Evolutionary conservation across 2,329 filamentous ascomycete genomes (phyloP).

Genomic region (Plectosphaerella cucumerina): DNA sequence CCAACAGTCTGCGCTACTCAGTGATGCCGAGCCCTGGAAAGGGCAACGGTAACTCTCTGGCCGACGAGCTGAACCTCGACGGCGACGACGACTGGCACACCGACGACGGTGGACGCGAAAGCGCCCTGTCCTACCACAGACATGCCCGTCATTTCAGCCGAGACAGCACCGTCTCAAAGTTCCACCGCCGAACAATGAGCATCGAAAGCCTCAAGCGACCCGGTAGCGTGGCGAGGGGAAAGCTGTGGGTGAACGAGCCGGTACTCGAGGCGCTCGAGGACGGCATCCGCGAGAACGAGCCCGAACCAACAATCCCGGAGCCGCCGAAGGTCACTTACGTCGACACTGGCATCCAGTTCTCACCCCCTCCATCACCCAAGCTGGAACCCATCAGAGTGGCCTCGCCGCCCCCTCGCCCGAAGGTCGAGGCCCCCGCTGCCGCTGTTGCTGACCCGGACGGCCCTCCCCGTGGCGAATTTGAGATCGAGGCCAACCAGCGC

Average conservation of each 20-base stretch:
- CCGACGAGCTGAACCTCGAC: slow-evolving; percentile 86
- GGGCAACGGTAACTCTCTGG: slow-evolving; percentile 69
- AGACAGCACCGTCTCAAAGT: slow-evolving; percentile 47
- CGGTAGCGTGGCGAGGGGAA: slow-evolving; percentile 50
- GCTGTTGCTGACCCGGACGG: slow-evolving; percentile 34
- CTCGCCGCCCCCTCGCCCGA: slow-evolving; percentile 34
- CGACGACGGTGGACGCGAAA: slow-evolving; percentile 67
- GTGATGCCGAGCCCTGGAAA: slow-evolving; percentile 54
- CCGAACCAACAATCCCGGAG: not conserved
- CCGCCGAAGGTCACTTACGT: slow-evolving; percentile 52
- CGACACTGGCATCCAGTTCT: slow-evolving; percentile 77
- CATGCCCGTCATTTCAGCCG: slow-evolving; percentile 54
- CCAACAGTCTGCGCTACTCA: slow-evolving; percentile 71
- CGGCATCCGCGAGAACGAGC: slow-evolving; percentile 44
- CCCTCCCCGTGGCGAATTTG: slow-evolving; percentile 42
- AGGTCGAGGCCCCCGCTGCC: slow-evolving; percentile 27
- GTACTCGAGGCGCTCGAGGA: slow-evolving; percentile 54
- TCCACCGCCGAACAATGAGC: slow-evolving; percentile 54
- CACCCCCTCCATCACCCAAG: slow-evolving; percentile 73
- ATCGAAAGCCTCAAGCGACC: slow-evolving; percentile 53
- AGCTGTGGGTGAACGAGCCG: slow-evolving; percentile 47
- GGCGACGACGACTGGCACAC: slow-evolving; percentile 71
- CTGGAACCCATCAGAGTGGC: slow-evolving; percentile 33
- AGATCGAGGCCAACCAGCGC: slow-evolving; percentile 71
- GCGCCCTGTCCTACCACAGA: slow-evolving; percentile 45